Evolutionary conservation across 805 yeast genomes (phyloP).

Genomic region (Candida xiaguanensis): DNA sequence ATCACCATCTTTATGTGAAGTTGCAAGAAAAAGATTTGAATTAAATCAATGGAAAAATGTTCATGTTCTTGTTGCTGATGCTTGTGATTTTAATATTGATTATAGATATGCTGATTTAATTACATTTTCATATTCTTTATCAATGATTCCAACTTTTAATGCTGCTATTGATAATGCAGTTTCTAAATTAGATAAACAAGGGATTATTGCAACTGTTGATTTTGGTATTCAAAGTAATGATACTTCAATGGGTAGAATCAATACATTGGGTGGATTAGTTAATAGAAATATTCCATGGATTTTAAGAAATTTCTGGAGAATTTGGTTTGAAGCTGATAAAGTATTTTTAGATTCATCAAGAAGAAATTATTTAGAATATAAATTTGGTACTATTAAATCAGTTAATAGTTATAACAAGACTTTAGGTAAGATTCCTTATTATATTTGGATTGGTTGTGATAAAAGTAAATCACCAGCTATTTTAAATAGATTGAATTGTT

Average conservation of each 20-base stretch:
- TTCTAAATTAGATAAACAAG: constrained; percentile 48
- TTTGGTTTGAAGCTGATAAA: constrained; percentile 83
- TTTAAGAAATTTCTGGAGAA: constrained; percentile 76
- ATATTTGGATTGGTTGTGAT: constrained; percentile 72
- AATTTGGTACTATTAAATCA: constrained; percentile 77
- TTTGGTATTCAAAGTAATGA: constrained; percentile 73
- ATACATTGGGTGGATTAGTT: constrained; percentile 71
- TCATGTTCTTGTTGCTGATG: constrained; percentile 68
- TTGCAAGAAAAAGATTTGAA: constrained; percentile 59
- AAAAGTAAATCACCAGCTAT: constrained; percentile 31
- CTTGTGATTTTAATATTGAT: constrained; percentile 59
- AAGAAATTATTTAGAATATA: constrained; percentile 78
- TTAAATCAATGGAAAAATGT: constrained; percentile 51
- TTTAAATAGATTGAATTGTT: constrained; percentile 65
- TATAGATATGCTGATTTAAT: constrained; percentile 58
- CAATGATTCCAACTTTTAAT: constrained; percentile 83
- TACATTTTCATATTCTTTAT: constrained; percentile 75
- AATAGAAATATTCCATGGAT: constrained; percentile 76
- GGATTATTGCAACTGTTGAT: constrained; percentile 69
- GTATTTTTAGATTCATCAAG: constrained; percentile 77
- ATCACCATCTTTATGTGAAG: constrained; percentile 71
- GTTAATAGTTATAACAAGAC: constrained; percentile 60
- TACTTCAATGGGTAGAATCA: constrained; percentile 62
- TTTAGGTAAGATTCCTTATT: constrained; percentile 76
- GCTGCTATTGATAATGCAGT: constrained; percentile 71